These are phyloP conservation scores for Neoarthrinium moseri DNA, from an alignment of 2,329 filamentous ascomycete species.

Conservation along the genomic window DNA sequence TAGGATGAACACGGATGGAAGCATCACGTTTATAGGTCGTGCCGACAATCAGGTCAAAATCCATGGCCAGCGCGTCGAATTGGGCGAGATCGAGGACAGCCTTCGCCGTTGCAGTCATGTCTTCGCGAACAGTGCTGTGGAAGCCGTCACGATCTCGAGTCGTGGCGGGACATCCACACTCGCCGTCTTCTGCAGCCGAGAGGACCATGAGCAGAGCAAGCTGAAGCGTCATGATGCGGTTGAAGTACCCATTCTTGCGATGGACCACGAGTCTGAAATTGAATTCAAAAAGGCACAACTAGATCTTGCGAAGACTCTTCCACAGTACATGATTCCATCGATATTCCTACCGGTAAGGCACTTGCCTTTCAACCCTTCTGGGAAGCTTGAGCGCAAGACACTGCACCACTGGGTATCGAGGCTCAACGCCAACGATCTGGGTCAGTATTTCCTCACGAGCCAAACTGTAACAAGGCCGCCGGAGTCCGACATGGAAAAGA, in stretches of 20 bases:
- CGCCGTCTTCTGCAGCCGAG: neutral
- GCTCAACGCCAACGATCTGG: neutral
- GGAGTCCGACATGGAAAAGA: constrained; percentile 8
- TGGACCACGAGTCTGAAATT: neutral
- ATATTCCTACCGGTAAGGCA: constrained; percentile 1
- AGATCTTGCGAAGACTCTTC: neutral
- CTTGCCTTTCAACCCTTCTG: neutral
- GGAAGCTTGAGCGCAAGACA: constrained; percentile 5
- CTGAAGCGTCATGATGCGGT: constrained; percentile 1
- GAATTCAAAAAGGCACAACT: neutral
- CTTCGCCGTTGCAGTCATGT: too few relatives aligned
- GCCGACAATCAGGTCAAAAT: constrained; percentile 41
- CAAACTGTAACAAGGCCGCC: neutral
- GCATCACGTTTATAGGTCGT: constrained; percentile 30
- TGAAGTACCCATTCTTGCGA: neutral
- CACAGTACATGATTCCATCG: constrained; percentile 2
- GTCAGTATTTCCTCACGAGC: neutral
- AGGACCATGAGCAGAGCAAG: neutral
- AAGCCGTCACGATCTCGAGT: constrained; percentile 3
- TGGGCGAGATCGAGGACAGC: constrained; percentile 35
- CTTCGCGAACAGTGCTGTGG: neutral
- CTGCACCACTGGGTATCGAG: neutral
- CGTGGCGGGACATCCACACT: constrained; percentile 1
- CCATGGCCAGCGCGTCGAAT: constrained; percentile 39
- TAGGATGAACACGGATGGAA: constrained; percentile 30